These are phyloP conservation scores for Nicotiana otophora DNA, from an alignment of 257 asterid species.

Conservation along the genomic window DNA sequence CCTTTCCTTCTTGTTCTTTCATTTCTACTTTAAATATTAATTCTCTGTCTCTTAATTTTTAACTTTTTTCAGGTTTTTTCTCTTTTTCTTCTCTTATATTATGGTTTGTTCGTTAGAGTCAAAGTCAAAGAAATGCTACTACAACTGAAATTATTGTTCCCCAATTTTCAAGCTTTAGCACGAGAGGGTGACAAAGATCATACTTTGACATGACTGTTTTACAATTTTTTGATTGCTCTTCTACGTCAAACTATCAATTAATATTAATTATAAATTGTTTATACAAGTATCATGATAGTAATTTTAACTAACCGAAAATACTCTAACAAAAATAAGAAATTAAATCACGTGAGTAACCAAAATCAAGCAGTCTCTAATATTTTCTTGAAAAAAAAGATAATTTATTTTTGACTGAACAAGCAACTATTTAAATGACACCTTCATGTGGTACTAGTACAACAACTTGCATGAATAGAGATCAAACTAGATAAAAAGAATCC, in stretches of 20 bases:
- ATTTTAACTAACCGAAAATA: no score
- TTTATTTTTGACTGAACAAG: not conserved
- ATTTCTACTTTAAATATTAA: not conserved
- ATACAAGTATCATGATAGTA: no score
- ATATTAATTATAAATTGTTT: no score
- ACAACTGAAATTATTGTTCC: not conserved
- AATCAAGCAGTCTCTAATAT: no score
- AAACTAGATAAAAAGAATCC: not conserved
- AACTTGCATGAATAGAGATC: conserved; percentile 1
- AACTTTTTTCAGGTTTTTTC: not conserved
- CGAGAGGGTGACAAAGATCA: conserved; percentile 7
- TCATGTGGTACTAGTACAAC: not conserved
- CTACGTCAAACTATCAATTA: no score
- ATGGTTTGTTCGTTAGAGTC: not conserved
- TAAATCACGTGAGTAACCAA: no score
- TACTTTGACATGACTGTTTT: not conserved
- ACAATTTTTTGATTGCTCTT: not conserved
- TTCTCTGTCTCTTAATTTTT: not conserved
- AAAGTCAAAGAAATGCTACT: not conserved
- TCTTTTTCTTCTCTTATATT: not conserved
- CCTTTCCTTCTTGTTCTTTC: not conserved
- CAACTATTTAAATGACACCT: not conserved
- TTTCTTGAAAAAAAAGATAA: no score
- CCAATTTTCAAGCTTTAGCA: not conserved
- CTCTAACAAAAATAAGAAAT: no score